phyloP scores from a whole-genome alignment of 768 basidiomycete genomes.

The Krasilnikovozyma curviuscula region DNA sequence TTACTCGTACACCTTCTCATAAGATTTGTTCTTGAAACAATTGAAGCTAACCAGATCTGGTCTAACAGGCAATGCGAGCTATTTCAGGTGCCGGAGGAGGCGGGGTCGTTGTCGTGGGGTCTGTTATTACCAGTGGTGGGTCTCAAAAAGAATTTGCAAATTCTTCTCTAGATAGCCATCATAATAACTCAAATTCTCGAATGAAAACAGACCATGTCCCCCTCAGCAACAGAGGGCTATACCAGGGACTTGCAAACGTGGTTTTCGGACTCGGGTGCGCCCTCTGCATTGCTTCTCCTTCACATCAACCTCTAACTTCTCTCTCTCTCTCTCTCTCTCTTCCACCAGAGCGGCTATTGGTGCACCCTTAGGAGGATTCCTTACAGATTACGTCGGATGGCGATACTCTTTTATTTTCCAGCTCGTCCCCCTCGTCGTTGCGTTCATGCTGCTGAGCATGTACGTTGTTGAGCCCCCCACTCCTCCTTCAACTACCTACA shows the following conservation, averaged over 20 bases:
- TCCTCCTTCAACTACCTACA: background rate
- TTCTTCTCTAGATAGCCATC: too few relatives aligned
- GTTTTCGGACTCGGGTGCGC: conserved; percentile 10
- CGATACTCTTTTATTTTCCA: conserved; percentile 29
- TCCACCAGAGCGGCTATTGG: too few relatives aligned
- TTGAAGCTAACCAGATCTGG: too few relatives aligned
- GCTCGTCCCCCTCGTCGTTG: conserved; percentile 46
- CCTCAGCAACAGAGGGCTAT: conserved; percentile 65
- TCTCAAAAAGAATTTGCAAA: too few relatives aligned
- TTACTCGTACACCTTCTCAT: too few relatives aligned
- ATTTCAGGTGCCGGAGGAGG: conserved; percentile 77
- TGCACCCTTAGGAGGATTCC: conserved; percentile 9
- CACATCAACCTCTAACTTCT: too few relatives aligned
- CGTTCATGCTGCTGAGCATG: conserved; percentile 59
- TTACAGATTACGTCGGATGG: conserved; percentile 8
- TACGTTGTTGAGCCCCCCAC: too few relatives aligned
- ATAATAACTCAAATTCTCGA: too few relatives aligned
- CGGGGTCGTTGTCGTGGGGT: conserved; percentile 31
- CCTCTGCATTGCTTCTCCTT: too few relatives aligned
- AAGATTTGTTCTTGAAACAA: too few relatives aligned
- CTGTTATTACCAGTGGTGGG: conserved; percentile 6
- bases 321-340: too few relatives aligned
- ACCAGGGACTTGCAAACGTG: conserved; percentile 41
- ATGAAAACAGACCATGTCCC: conserved; percentile 70
- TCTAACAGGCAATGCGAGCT: too few relatives aligned